Percentiles rank a stretch among this genome's conserved stretches.
Evolutionary conservation across 805 yeast genomes (phyloP).

Genomic region (Metschnikowia santaceciliae): DNA sequence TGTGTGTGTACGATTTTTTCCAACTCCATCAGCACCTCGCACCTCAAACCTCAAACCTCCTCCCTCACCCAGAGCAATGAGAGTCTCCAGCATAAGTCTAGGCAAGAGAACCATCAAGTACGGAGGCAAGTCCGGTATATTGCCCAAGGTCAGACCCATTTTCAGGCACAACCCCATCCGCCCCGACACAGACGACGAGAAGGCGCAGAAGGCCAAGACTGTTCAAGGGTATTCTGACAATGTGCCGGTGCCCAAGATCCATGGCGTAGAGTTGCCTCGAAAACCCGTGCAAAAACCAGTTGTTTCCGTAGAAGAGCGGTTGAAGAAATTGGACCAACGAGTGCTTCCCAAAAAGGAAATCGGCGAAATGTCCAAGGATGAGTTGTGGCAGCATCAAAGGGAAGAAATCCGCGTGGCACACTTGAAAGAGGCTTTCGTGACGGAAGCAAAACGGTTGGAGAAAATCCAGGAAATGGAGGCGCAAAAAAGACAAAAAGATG

Average conservation of each 20-base stretch:
- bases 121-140: slow-evolving; percentile 73
- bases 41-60: too few relatives aligned
- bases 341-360: slow-evolving; percentile 29
- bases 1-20: slow-evolving; percentile 1
- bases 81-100: slow-evolving; percentile 26
- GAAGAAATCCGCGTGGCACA: slow-evolving; percentile 71
- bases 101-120: slow-evolving; percentile 48
- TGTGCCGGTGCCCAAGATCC: slow-evolving; percentile 61
- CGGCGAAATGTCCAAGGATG: slow-evolving; percentile 26
- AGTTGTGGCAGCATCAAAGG: slow-evolving; percentile 47
- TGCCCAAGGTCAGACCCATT: slow-evolving; percentile 74
- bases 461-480: slow-evolving; percentile 30
- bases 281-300: slow-evolving; percentile 50
- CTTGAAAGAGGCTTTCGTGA: slow-evolving; percentile 56
- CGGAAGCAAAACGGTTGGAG: slow-evolving; percentile 49
- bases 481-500: slow-evolving; percentile 24
- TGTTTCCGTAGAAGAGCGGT: slow-evolving; percentile 56
- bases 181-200: slow-evolving; percentile 43
- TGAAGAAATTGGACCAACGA: slow-evolving; percentile 49
- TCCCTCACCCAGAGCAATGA: slow-evolving; percentile 6
- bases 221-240: slow-evolving; percentile 68
- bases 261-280: slow-evolving; percentile 44
- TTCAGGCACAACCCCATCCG: slow-evolving; percentile 60
- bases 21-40: neutral
- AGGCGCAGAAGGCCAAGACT: slow-evolving; percentile 42